Percentiles rank a stretch among this genome's conserved stretches.
phyloP scores from a whole-genome alignment of 1,139 yeast genomes.

The Dujonia santamariae region DNA sequence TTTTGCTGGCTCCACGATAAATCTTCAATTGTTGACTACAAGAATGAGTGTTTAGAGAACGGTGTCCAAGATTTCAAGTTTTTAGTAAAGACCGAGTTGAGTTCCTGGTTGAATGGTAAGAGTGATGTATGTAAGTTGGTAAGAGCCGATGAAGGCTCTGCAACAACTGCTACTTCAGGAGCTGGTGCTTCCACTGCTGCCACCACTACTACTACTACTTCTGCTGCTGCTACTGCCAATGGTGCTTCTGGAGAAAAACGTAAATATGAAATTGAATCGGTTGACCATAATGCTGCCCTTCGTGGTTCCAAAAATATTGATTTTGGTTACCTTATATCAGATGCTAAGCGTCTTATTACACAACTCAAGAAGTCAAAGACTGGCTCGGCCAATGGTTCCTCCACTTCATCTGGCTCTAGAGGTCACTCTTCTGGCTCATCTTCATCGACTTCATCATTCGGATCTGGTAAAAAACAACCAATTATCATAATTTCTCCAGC shows the following conservation, averaged over 20 bases:
- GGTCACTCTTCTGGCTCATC: conserved; percentile 8
- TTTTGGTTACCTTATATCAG: conserved; percentile 70
- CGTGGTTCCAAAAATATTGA: conserved; percentile 76
- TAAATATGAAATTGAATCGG: conserved; percentile 60
- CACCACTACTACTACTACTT: conserved; percentile 9
- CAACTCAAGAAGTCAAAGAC: conserved; percentile 46
- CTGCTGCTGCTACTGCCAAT: conserved; percentile 7
- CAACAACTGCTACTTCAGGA: conserved; percentile 5
- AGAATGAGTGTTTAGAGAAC: conserved; percentile 64
- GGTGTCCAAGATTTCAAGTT: conserved; percentile 74
- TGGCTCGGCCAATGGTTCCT: conserved; percentile 6
- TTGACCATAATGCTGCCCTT: conserved; percentile 77
- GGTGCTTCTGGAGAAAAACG: conserved; percentile 20
- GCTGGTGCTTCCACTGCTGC: conserved; percentile 2
- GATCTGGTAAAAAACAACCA: conserved; percentile 59
- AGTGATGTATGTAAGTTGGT: conserved; percentile 55
- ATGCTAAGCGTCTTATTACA: conserved; percentile 61
- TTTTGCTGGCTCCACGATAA: conserved; percentile 83
- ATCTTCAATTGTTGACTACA: conserved; percentile 77
- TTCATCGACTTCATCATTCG: conserved; percentile 13
- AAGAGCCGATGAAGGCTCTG: conserved; percentile 14
- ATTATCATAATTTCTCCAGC: conserved; percentile 91
- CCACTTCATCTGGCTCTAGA: not conserved
- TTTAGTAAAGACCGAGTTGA: conserved; percentile 79
- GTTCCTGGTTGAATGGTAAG: conserved; percentile 76